phyloP scores from a whole-genome alignment of 148 eudicot genomes.

The Arbutus unedo region DNA sequence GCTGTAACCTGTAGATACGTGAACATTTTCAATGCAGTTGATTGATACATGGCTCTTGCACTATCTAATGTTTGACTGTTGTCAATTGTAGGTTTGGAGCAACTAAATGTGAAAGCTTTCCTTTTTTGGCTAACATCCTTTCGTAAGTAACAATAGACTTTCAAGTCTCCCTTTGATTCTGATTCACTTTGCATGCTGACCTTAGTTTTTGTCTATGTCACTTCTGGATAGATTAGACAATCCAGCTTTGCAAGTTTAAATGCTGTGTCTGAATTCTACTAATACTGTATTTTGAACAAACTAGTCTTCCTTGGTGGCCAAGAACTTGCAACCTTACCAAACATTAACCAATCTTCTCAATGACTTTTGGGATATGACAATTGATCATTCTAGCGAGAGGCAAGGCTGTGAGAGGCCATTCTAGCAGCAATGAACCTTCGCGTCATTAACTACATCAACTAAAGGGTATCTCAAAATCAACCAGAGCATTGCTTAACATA shows the following conservation, averaged over 20 bases:
- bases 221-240: background rate
- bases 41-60: background rate
- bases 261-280: background rate
- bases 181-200: background rate
- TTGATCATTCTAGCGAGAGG: background rate
- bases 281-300: background rate
- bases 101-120: background rate
- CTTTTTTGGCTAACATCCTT: background rate
- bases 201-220: background rate
- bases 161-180: background rate
- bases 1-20: background rate
- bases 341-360: background rate
- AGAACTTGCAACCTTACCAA: background rate
- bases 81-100: background rate
- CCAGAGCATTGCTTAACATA: background rate
- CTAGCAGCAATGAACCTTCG: background rate
- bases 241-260: background rate
- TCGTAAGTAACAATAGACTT: background rate
- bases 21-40: background rate
- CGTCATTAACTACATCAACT: too few species aligned
- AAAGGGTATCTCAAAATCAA: too few species aligned
- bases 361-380: too few species aligned
- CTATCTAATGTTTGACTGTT: slow-evolving; percentile 5
- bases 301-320: background rate
- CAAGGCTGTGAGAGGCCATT: background rate